These are phyloP conservation scores for Lactifluus subvellereus DNA, from an alignment of 768 basidiomycete species.

Conservation along the genomic window DNA sequence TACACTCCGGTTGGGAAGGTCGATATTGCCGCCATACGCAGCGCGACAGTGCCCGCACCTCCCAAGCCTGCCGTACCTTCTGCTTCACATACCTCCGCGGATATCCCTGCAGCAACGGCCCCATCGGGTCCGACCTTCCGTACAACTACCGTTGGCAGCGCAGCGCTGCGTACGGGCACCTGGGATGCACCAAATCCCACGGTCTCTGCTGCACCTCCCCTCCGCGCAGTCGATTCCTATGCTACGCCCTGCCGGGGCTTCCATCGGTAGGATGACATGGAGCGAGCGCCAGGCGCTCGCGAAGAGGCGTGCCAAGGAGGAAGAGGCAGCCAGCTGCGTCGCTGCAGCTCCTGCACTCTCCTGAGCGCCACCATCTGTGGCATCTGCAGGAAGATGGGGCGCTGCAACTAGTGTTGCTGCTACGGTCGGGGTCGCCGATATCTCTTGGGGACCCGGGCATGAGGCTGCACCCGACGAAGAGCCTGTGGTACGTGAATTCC, in stretches of 20 bases:
- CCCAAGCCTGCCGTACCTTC: conserved; percentile 29
- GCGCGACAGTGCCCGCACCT: conserved; percentile 20
- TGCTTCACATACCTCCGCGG: conserved; percentile 40
- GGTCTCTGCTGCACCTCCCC: conserved; percentile 31
- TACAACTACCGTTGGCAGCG: conserved; percentile 28
- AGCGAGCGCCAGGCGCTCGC: conserved; percentile 87
- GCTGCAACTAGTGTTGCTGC: neutral
- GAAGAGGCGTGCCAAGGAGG: conserved; percentile 80
- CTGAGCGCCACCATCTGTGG: conserved; percentile 11
- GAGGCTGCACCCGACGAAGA: conserved; percentile 11
- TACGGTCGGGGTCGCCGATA: neutral
- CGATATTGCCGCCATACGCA: conserved; percentile 56
- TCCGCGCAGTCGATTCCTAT: conserved; percentile 31
- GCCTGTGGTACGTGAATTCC: conserved; percentile 9
- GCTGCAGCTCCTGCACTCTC: conserved; percentile 17
- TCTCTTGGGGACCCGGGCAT: conserved; percentile 5
- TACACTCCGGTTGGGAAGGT: conserved; percentile 58
- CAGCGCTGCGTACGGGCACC: conserved; percentile 40
- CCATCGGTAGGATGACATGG: conserved; percentile 85
- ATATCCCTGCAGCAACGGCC: conserved; percentile 31
- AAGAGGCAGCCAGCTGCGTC: conserved; percentile 56
- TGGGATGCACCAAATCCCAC: conserved; percentile 52
- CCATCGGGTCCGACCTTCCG: conserved; percentile 34
- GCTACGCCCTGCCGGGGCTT: conserved; percentile 29
- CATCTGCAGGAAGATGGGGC: conserved; percentile 11